Conservation (phyloP, 768 basidiomycete species). For the Pholiota microspora region DNA sequence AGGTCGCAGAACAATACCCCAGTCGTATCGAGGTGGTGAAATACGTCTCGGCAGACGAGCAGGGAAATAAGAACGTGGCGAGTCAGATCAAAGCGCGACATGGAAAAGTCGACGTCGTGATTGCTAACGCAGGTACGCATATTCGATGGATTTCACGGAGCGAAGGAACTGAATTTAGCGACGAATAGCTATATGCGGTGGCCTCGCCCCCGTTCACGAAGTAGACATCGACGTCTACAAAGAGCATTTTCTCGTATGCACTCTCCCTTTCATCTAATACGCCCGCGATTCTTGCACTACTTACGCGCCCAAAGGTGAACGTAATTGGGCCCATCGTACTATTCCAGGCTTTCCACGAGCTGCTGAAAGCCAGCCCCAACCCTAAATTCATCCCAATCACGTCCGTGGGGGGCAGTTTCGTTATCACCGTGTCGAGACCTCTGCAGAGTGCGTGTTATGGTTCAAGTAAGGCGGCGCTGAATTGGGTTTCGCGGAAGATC, state of each 20-base stretch:
- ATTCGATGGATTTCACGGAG: too few relatives aligned
- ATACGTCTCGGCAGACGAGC: neutral
- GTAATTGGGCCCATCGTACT: constrained; percentile 1
- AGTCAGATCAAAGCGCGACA: neutral
- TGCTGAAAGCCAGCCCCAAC: constrained; percentile 1
- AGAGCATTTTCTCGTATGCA: neutral
- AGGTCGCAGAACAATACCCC: neutral
- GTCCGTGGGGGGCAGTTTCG: neutral
- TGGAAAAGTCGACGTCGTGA: neutral
- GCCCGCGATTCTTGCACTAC: neutral
- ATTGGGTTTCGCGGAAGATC: constrained; percentile 8
- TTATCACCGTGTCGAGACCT: neutral
- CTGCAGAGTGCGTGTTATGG: neutral
- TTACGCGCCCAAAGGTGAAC: constrained; percentile 1
- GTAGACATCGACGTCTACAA: neutral
- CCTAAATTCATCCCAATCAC: constrained; percentile 6
- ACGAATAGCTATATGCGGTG: neutral
- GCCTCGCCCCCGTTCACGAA: neutral
- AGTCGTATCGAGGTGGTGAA: neutral
- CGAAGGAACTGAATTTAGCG: neutral
- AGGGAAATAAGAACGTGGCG: neutral
- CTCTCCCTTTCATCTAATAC: neutral
- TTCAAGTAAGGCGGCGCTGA: constrained; percentile 7
- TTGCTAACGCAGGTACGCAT: neutral
- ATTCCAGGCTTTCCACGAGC: constrained; percentile 1